Conservation (phyloP, 2,329 filamentous ascomycete genomes). For the Ophiostoma pallidulum region DNA sequence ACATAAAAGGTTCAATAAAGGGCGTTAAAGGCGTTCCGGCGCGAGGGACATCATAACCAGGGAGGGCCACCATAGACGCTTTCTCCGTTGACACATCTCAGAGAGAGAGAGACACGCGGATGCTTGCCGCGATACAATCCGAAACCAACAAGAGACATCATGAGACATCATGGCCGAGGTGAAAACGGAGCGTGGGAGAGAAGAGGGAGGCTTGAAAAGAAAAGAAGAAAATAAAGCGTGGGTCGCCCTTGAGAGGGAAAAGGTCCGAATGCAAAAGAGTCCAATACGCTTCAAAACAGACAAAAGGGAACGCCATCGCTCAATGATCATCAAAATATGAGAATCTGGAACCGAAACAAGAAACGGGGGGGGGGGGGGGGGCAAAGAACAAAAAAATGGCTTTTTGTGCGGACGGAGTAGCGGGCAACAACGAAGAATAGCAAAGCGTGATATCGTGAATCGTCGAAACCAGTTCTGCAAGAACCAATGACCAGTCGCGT, state of each 20-base stretch:
- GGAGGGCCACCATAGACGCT: conserved; percentile 1
- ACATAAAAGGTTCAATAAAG: conserved; percentile 2
- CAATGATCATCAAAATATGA: conserved; percentile 16
- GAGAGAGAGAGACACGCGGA: not conserved
- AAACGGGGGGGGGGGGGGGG: too few relatives aligned
- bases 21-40: conserved; percentile 11
- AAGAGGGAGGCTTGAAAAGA: conserved; percentile 12
- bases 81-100: conserved; percentile 10
- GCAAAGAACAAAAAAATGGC: conserved; percentile 1
- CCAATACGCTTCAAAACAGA: not conserved
- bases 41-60: conserved; percentile 4
- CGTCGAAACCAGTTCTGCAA: not conserved
- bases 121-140: conserved; percentile 9
- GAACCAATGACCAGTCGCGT: not conserved
- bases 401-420: not conserved
- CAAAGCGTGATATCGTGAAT: conserved; percentile 6
- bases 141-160: conserved; percentile 10
- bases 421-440: not conserved
- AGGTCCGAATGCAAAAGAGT: not conserved
- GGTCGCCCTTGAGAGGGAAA: conserved; percentile 8
- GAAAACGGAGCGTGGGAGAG: conserved; percentile 2
- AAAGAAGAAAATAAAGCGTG: not conserved
- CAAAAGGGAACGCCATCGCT: conserved; percentile 23
- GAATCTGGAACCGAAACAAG: conserved; percentile 12
- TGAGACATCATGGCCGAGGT: not conserved